phyloP scores from a whole-genome alignment of 352 stramenopile species.

The Phytopythium aichiense region DNA sequence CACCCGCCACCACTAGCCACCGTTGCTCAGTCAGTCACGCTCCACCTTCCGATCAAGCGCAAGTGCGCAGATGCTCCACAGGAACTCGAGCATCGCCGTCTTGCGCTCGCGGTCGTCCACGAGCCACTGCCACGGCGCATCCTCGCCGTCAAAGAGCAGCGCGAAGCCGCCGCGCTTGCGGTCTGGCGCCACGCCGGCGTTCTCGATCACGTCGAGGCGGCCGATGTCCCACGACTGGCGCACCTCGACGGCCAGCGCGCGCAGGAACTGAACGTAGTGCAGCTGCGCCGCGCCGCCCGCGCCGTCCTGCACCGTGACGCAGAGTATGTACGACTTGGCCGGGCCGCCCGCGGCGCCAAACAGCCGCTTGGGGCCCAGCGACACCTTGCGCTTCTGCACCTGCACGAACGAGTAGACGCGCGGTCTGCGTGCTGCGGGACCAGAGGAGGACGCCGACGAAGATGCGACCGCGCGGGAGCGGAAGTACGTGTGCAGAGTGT shows the following conservation, averaged over 20 bases:
- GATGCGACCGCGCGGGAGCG: slow-evolving; percentile 17
- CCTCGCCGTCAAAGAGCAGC: slow-evolving; percentile 44
- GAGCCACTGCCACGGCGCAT: slow-evolving; percentile 51
- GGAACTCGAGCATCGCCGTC: slow-evolving; percentile 67
- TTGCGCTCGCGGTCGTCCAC: slow-evolving; percentile 44
- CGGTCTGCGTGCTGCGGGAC: slow-evolving; percentile 16
- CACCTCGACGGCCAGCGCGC: slow-evolving; percentile 61
- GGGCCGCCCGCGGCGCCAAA: slow-evolving; percentile 28
- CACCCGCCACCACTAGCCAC: neutral
- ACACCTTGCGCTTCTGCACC: slow-evolving; percentile 61
- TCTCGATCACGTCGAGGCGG: slow-evolving; percentile 51
- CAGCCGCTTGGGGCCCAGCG: slow-evolving; percentile 46
- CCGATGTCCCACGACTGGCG: slow-evolving; percentile 57
- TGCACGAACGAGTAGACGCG: slow-evolving; percentile 58
- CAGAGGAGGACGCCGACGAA: neutral
- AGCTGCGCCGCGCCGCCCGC: slow-evolving; percentile 21
- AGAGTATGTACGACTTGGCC: slow-evolving; percentile 65
- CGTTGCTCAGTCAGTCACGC: neutral
- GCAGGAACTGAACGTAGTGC: slow-evolving; percentile 64
- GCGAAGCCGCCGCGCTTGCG: slow-evolving; percentile 53
- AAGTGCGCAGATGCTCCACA: slow-evolving; percentile 65
- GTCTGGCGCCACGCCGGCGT: slow-evolving; percentile 45
- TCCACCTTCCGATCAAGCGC: slow-evolving; percentile 44
- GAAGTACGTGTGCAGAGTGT: slow-evolving; percentile 67
- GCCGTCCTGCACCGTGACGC: slow-evolving; percentile 51